These are phyloP conservation scores for Dendrobium officinale DNA, from an alignment of 106 monocot genomes.

Conservation along the genomic window DNA sequence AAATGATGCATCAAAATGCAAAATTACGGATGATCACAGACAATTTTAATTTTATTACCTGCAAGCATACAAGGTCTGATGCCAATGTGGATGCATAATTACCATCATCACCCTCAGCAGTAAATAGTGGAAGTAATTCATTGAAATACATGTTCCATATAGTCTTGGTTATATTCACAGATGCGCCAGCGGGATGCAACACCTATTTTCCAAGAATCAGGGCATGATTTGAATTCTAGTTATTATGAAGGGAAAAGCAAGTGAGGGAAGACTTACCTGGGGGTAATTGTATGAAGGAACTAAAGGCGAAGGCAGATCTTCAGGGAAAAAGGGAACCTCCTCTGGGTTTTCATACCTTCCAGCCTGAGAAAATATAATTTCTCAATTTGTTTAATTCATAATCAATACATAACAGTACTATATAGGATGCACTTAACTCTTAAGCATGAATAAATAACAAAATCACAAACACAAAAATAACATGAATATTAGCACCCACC, in stretches of 20 bases:
- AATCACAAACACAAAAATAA: neutral
- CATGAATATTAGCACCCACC: neutral
- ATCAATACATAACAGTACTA: neutral
- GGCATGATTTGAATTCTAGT: neutral
- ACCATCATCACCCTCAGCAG: constrained; percentile 79
- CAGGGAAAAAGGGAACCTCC: constrained; percentile 77
- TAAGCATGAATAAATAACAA: neutral
- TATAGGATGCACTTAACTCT: neutral
- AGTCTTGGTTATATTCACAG: constrained; percentile 46
- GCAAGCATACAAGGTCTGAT: constrained; percentile 68
- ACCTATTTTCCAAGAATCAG: constrained; percentile 20
- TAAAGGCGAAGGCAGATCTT: constrained; percentile 40
- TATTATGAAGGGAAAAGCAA: neutral
- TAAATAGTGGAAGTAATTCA: constrained; percentile 61
- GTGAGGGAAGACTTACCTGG: constrained; percentile 26
- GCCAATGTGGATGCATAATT: constrained; percentile 70
- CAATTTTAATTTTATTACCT: constrained; percentile 35
- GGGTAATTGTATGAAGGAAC: constrained; percentile 20
- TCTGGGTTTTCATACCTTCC: constrained; percentile 80
- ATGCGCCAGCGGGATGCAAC: constrained; percentile 60
- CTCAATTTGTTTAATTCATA: neutral
- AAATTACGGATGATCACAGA: neutral
- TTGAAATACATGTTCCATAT: constrained; percentile 76
- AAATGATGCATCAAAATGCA: neutral
- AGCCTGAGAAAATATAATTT: constrained; percentile 31